A percentile compares a stretch with the other conserved stretches of the same genome.
Evolutionary conservation across 768 basidiomycete species (phyloP).

Genomic region (Chalciporus chontae): DNA sequence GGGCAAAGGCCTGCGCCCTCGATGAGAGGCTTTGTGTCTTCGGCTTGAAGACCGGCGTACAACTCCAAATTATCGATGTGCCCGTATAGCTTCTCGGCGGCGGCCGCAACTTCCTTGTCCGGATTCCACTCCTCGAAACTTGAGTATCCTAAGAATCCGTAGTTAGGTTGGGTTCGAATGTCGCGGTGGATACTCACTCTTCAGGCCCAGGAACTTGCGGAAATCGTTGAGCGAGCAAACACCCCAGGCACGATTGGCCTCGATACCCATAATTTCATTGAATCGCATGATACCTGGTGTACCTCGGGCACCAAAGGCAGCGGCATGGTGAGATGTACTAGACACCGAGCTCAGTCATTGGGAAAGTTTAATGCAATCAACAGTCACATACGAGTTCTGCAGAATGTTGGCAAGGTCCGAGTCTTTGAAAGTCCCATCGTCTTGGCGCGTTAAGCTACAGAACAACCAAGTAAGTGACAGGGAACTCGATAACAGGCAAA

Average conservation of each 20-base stretch:
- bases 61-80: conserved; percentile 75
- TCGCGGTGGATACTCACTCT: conserved; percentile 42
- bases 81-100: conserved; percentile 76
- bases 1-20: conserved; percentile 85
- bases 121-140: conserved; percentile 83
- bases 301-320: conserved; percentile 70
- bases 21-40: conserved; percentile 68
- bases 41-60: conserved; percentile 78
- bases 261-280: conserved; percentile 84
- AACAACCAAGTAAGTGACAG: conserved; percentile 2
- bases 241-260: conserved; percentile 73
- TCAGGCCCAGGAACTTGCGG: conserved; percentile 75
- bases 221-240: conserved; percentile 85
- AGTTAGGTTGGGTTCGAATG: neutral
- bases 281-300: conserved; percentile 74
- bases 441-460: conserved; percentile 56
- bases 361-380: neutral
- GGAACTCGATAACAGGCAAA: neutral
- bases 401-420: conserved; percentile 64
- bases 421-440: conserved; percentile 59
- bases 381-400: conserved; percentile 56
- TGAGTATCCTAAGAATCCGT: conserved; percentile 47
- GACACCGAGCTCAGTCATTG: neutral
- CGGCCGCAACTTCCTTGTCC: conserved; percentile 58
- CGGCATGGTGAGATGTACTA: conserved; percentile 71